Percentiles rank a stretch among this genome's conserved stretches.
These are phyloP conservation scores for Coemansia sp. DNA, from an alignment of 192 early-diverging fungal species.

Conservation along the genomic window DNA sequence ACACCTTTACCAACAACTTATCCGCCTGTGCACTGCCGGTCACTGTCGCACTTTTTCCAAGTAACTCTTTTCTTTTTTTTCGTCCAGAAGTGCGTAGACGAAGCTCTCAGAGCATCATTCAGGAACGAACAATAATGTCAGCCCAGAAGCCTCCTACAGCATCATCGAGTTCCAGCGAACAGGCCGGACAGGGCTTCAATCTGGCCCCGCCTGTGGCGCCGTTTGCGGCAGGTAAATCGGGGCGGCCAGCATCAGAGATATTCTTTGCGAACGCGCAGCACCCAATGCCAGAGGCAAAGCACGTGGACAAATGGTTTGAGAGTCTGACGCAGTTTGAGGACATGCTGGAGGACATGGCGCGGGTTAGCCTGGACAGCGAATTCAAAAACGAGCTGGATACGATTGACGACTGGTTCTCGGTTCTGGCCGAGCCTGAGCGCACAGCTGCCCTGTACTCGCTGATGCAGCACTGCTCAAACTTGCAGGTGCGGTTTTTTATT, in stretches of 20 bases:
- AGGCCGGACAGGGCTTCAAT: constrained; percentile 23
- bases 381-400: constrained; percentile 89
- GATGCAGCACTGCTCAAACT: constrained; percentile 83
- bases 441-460: constrained; percentile 91
- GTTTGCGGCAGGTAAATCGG: constrained; percentile 24
- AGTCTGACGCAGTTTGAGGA: constrained; percentile 89
- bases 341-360: constrained; percentile 89
- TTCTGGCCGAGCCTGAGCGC: constrained; percentile 85
- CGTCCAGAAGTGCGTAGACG: not conserved
- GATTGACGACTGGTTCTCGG: constrained; percentile 93
- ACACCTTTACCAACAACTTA: not conserved
- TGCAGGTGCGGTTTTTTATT: constrained; percentile 94
- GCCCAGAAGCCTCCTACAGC: constrained; percentile 21
- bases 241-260: constrained; percentile 43
- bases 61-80: not conserved
- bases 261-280: constrained; percentile 52
- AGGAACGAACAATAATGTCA: constrained; percentile 34
- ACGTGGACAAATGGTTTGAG: constrained; percentile 85
- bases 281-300: constrained; percentile 39
- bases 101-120: not conserved
- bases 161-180: constrained; percentile 9
- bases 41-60: not conserved
- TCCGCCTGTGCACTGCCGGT: not conserved
- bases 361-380: constrained; percentile 72
- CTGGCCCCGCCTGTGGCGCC: constrained; percentile 31